Percentiles rank a stretch among this genome's conserved stretches.
These are phyloP conservation scores for Paracoccidioides lutzii DNA, from an alignment of 2,329 filamentous ascomycete species.

Conservation along the genomic window DNA sequence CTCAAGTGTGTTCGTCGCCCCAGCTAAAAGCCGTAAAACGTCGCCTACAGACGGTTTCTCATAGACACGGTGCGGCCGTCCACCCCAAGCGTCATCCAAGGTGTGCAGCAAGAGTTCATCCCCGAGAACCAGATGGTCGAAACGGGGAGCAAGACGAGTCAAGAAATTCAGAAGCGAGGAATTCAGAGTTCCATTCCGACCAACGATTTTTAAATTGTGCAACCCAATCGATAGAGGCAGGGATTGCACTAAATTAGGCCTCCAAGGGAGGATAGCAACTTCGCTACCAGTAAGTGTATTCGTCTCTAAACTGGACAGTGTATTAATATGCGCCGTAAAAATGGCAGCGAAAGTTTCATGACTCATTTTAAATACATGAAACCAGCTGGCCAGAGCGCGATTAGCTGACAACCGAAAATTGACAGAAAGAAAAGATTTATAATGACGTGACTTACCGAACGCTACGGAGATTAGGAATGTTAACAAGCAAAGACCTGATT, in stretches of 20 bases:
- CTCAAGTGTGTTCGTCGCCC: background rate
- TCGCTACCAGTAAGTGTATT: background rate
- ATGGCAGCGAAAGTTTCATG: background rate
- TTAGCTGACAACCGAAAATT: too few species aligned
- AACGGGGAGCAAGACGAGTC: background rate
- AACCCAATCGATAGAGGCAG: background rate
- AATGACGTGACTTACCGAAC: background rate
- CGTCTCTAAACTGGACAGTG: background rate
- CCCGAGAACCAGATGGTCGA: background rate
- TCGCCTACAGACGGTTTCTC: background rate
- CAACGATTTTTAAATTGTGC: background rate
- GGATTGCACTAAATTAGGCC: too few species aligned
- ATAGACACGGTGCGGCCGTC: background rate
- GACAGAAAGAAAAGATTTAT: background rate
- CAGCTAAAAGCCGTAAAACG: background rate
- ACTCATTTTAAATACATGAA: constrained; percentile 1
- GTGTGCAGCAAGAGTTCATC: background rate
- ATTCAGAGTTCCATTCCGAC: background rate
- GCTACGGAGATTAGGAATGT: background rate
- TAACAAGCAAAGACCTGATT: background rate
- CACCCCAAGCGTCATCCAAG: background rate
- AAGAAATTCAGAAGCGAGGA: background rate
- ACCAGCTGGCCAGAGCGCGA: background rate
- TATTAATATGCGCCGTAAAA: background rate
- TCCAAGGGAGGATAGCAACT: background rate